Evolutionary conservation across 495 filamentous ascomycete genomes (phyloP), one percentile per base, ranked within the genome.

Genomic region (Tuber microsphaerosporum): DNA sequence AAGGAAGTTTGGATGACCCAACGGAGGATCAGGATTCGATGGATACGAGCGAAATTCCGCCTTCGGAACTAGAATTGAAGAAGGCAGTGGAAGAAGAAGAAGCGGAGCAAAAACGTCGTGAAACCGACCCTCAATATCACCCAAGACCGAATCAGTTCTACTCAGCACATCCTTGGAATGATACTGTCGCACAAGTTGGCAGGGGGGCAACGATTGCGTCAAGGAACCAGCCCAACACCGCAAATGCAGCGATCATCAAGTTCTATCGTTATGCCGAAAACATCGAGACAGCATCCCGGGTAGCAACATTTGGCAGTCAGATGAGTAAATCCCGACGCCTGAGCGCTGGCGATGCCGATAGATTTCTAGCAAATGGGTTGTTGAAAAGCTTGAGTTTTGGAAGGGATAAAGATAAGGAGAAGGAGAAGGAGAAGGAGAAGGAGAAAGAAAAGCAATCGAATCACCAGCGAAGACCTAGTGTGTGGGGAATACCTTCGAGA

Each of bases 221-320:
- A 72, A 69, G 75, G 41, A 82, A 69, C 42, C 81, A 82, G 20
- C 81, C 81, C 43, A 37, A 71, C 16, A 81, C 81, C 4, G 78
- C 81, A 31, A 81, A 81, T 71, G 78, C 78, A 2, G 81, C 81
- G 9, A 82, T 83, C 16, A 51, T 31, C 34, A 74, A 76, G 42
- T 83, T 79, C 34, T 46, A 73, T 26, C n/a, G 34, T 31, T 80
- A 75, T 70, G 48, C 78, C 16, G 76, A 82, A 14, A 83, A 79
- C 41, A 79, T 83, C 37, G 81, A 83, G 42, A 78, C 81, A 26
- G 81, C 81, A 16, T 83, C 81, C 7, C 74, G 81, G 44, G 81
- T 83, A 16, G 81, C 81, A 31, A 83, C 81, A 7, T 81, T 79
- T 69, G 81, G 81, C 17, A 83, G 81, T 44, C 73, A 81, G 75